These are phyloP conservation scores for Acanthamoeba lenticulata DNA, from an alignment of 208 protist species.

Conservation along the genomic window DNA sequence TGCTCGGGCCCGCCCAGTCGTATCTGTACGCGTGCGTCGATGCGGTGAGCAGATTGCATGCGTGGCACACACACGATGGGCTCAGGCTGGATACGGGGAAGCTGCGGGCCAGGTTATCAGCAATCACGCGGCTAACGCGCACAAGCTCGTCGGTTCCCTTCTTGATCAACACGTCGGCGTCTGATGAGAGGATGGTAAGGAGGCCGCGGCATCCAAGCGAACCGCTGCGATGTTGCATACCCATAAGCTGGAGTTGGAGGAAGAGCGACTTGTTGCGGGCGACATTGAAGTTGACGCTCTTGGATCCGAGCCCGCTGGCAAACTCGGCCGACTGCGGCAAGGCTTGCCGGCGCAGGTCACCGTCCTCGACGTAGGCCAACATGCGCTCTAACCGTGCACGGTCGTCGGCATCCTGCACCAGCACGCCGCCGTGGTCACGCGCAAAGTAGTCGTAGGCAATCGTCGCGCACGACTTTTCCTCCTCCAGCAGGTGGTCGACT, in stretches of 20 bases:
- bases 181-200: background rate
- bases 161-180: background rate
- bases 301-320: background rate
- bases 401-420: background rate
- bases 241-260: background rate
- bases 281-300: background rate
- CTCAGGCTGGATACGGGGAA: background rate
- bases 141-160: background rate
- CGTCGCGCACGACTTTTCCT: background rate
- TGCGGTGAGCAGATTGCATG: background rate
- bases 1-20: background rate
- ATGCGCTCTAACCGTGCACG: background rate
- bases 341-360: background rate
- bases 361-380: background rate
- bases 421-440: background rate
- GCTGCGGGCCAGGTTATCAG: background rate
- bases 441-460: background rate
- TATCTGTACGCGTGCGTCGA: background rate
- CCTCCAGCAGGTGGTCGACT: background rate
- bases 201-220: background rate
- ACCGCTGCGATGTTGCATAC: background rate
- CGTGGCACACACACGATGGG: background rate
- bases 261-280: background rate
- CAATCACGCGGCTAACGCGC: background rate
- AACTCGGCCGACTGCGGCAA: background rate